Evolutionary conservation across 106 monocot genomes (phyloP), one percentile per base, ranked within the genome.

Genomic region (Vanilla planifolia): DNA sequence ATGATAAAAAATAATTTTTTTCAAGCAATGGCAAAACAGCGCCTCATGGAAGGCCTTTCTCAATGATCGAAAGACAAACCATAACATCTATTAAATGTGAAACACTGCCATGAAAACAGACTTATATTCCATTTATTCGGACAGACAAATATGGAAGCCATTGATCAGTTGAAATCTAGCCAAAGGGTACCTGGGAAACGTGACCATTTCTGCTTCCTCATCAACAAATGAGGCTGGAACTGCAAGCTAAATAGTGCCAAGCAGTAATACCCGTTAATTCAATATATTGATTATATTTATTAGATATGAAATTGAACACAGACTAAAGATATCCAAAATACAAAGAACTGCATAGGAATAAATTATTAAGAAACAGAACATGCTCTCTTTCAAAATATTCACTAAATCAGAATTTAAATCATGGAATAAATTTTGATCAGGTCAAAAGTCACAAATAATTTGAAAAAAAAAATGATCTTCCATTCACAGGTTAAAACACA

Each of bases 171-270:
- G n/a, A n/a, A n/a, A n/a, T n/a, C n/a, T n/a, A n/a, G n/a, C n/a
- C n/a, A 33, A 56, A 26, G 20, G 3, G 1, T 33, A 57, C 57
- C 57, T 57, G 19, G 57, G 57, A 57, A 57, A 57, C 8, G 35
- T 20, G 20, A 57, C 35, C 20, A 21, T 57, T 57, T 57, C 57
- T 34, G 35, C 57, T 57, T 57, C 57, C 35, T 57, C 57, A 36
- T 57, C 57, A 34, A 35, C 57, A 57, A 57, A 26, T 20, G 57
- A 17, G 33, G 57, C 35, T 8, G 57, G 57, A 57, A 57, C 57
- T 36, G 57, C 57, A 57, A 34, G 35, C 57, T 57, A 35, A 57
- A 57, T 57, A 57, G 9, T 3, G 35, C 35, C 57, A 57, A 57
- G 33, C 6, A 7, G 20, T 28, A 4, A 35, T 7, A 16, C 33